phyloP scores from a whole-genome alignment of 805 yeast species.

The Pichia pseudocactophila region DNA sequence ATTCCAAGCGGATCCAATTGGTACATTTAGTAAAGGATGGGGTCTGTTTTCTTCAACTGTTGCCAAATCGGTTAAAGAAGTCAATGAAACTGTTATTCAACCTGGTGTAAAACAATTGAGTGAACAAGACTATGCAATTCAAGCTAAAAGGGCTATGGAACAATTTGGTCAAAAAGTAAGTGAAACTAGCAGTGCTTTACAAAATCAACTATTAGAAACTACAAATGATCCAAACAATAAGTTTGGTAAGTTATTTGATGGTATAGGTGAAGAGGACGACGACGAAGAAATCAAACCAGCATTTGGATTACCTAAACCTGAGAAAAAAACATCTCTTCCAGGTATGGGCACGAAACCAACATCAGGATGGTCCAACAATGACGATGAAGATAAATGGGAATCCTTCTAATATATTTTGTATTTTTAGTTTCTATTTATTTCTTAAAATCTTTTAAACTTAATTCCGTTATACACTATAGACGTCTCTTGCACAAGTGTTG shows the following conservation, averaged over 20 bases:
- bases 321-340: conserved; percentile 46
- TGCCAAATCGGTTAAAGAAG: conserved; percentile 73
- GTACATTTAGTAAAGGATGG: conserved; percentile 92
- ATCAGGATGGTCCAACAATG: conserved; percentile 27
- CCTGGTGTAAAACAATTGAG: conserved; percentile 81
- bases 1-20: conserved; percentile 76
- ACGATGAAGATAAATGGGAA: conserved; percentile 58
- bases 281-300: conserved; percentile 45
- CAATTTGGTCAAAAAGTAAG: conserved; percentile 94
- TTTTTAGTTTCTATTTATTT: background rate
- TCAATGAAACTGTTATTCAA: conserved; percentile 79
- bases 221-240: conserved; percentile 39
- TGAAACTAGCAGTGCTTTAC: conserved; percentile 73
- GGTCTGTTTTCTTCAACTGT: conserved; percentile 83
- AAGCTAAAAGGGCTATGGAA: conserved; percentile 87
- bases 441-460: background rate
- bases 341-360: conserved; percentile 32
- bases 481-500: no score
- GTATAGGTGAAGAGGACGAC: conserved; percentile 34
- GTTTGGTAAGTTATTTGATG: conserved; percentile 50
- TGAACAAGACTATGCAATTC: conserved; percentile 68
- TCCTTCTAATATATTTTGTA: conserved; percentile 33
- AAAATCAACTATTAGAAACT: conserved; percentile 30
- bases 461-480: no score
- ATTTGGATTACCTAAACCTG: conserved; percentile 54